phyloP scores from a whole-genome alignment of 176 grass and related monocot species.

The Phoenix dactylifera region DNA sequence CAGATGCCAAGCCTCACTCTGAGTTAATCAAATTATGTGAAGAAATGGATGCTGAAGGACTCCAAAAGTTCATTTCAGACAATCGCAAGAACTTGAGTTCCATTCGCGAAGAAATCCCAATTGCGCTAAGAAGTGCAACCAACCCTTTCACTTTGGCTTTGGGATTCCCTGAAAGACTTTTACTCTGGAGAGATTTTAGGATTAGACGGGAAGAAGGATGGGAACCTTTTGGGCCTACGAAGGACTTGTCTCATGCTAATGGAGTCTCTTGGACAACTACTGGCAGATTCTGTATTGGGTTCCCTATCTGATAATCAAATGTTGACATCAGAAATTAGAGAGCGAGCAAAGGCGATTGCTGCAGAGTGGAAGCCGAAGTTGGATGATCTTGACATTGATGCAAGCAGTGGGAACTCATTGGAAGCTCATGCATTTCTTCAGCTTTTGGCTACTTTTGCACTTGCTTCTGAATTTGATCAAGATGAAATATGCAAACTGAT shows the following conservation, averaged over 20 bases:
- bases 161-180: conserved; percentile 47
- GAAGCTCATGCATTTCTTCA: conserved; percentile 98
- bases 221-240: conserved; percentile 72
- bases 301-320: conserved; percentile 23
- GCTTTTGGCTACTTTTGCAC: conserved; percentile 72
- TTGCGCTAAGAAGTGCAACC: conserved; percentile 44
- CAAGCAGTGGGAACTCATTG: conserved; percentile 80
- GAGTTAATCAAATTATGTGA: conserved; percentile 55
- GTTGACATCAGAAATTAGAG: conserved; percentile 39
- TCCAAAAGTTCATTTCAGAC: conserved; percentile 81
- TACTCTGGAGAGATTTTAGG: conserved; percentile 41
- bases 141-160: conserved; percentile 50
- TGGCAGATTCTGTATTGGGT: conserved; percentile 13
- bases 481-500: conserved; percentile 85
- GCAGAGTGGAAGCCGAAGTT: conserved; percentile 69
- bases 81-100: conserved; percentile 74
- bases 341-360: conserved; percentile 61
- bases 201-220: conserved; percentile 84
- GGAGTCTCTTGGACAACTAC: conserved; percentile 70
- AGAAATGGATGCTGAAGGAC: conserved; percentile 73
- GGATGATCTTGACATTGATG: conserved; percentile 67
- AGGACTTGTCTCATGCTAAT: conserved; percentile 93
- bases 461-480: conserved; percentile 55
- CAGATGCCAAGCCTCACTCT: conserved; percentile 29
- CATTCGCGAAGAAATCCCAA: conserved; percentile 76